These are phyloP conservation scores for Stemphylium beticola DNA, from an alignment of 2,329 filamentous ascomycete species.

Conservation along the genomic window DNA sequence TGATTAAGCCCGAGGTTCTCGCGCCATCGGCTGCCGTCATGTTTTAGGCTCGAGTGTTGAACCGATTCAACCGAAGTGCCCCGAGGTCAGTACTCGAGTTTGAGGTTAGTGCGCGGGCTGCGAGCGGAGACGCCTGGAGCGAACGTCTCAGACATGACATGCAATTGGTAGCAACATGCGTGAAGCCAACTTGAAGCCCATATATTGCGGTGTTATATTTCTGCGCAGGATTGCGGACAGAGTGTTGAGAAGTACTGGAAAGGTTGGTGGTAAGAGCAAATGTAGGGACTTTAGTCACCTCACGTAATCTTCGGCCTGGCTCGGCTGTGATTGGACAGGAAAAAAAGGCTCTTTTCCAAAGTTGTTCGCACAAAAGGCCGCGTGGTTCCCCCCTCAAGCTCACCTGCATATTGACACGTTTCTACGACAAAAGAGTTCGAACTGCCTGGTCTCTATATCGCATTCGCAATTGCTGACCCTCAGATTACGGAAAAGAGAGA, in stretches of 20 bases:
- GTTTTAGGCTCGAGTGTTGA: background rate
- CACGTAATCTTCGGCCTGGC: conserved; percentile 6
- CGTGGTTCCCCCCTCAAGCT: conserved; percentile 1
- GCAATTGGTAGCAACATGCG: background rate
- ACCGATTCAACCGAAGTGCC: background rate
- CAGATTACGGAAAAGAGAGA: background rate
- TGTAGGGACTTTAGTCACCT: background rate
- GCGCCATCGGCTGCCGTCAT: background rate
- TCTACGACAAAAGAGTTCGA: background rate
- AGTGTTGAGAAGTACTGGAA: background rate
- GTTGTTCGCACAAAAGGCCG: conserved; percentile 11
- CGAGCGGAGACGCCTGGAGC: background rate
- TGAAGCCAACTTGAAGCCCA: background rate
- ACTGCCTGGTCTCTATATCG: conserved; percentile 6
- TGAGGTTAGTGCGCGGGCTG: background rate
- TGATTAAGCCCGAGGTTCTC: background rate
- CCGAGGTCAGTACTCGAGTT: background rate
- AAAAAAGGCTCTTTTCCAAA: conserved; percentile 1
- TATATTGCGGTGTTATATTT: background rate
- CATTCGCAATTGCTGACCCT: conserved; percentile 1
- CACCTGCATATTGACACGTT: conserved; percentile 2
- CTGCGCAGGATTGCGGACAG: background rate
- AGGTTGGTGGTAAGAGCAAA: conserved; percentile 1
- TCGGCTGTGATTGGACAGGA: conserved; percentile 7
- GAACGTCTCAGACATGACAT: background rate